Conservation (phyloP, 2,329 filamentous ascomycete species). For the Orbilia quercus region DNA sequence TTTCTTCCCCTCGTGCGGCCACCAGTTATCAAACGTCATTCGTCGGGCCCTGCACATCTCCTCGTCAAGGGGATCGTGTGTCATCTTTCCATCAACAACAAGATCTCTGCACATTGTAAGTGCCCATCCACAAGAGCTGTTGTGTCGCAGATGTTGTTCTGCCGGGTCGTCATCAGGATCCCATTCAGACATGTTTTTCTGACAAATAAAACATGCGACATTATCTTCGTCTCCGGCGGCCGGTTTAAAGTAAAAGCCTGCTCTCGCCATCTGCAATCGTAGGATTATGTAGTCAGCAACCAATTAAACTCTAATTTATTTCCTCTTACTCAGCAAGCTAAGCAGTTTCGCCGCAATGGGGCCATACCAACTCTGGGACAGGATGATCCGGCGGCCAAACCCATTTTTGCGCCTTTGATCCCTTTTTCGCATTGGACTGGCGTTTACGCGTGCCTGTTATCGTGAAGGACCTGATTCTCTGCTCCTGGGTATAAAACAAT, state of each 20-base stretch:
- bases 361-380: slow-evolving; percentile 40
- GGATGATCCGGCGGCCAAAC: slow-evolving; percentile 37
- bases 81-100: slow-evolving; percentile 72
- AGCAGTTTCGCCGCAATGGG: background rate
- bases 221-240: slow-evolving; percentile 82
- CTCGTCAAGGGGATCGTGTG: slow-evolving; percentile 75
- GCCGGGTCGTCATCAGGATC: slow-evolving; percentile 85
- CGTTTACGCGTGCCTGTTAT: slow-evolving; percentile 29
- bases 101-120: slow-evolving; percentile 73
- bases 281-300: too few relatives aligned
- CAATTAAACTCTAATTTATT: too few relatives aligned
- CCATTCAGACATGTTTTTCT: slow-evolving; percentile 88
- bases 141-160: slow-evolving; percentile 85
- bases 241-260: slow-evolving; percentile 91
- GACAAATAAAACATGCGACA: slow-evolving; percentile 87
- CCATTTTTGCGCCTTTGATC: slow-evolving; percentile 44
- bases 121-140: slow-evolving; percentile 86
- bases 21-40: slow-evolving; percentile 79
- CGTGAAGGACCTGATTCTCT: slow-evolving; percentile 36
- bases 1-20: slow-evolving; percentile 89
- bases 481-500: slow-evolving; percentile 44
- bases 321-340: too few relatives aligned
- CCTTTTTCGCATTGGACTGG: slow-evolving; percentile 39
- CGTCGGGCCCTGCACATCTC: slow-evolving; percentile 80
- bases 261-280: slow-evolving; percentile 77